phyloP scores from a whole-genome alignment of 176 grass and related monocot species.

The Avena eriantha region DNA sequence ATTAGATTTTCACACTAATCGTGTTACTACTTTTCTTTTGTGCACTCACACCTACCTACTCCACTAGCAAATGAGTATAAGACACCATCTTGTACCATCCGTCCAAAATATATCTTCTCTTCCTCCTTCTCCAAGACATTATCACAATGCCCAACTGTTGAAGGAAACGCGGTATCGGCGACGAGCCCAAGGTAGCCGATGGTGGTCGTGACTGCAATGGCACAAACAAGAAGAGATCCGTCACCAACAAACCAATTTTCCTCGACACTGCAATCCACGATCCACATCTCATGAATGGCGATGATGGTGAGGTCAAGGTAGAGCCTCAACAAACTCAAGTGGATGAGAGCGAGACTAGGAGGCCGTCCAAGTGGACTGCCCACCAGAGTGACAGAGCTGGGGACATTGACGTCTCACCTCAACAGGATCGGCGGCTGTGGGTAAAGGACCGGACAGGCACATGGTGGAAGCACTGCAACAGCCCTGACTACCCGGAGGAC shows the following conservation, averaged over 20 bases:
- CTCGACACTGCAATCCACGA: constrained; percentile 16
- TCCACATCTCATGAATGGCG: constrained; percentile 30
- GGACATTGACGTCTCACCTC: not conserved
- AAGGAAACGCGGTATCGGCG: constrained; percentile 8
- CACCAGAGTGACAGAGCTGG: not conserved
- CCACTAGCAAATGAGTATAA: not conserved
- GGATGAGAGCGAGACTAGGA: not conserved
- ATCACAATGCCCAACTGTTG: not conserved
- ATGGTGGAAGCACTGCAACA: constrained; percentile 64
- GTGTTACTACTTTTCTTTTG: not conserved
- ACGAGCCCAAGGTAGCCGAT: not conserved
- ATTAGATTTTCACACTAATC: not conserved
- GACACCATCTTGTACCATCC: not conserved
- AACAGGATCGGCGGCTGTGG: constrained; percentile 50
- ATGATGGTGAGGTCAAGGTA: not conserved
- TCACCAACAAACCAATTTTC: constrained; percentile 28
- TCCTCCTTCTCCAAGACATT: not conserved
- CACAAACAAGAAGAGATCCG: constrained; percentile 28
- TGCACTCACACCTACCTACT: constrained; percentile 3
- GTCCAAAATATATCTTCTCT: constrained; percentile 4
- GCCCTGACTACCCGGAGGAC: constrained; percentile 48
- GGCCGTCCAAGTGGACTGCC: not conserved
- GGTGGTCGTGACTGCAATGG: constrained; percentile 5
- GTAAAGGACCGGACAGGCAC: constrained; percentile 50
- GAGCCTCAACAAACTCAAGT: constrained; percentile 18